phyloP scores from a whole-genome alignment of 2,329 filamentous ascomycete species.

The Eutypella sp. region DNA sequence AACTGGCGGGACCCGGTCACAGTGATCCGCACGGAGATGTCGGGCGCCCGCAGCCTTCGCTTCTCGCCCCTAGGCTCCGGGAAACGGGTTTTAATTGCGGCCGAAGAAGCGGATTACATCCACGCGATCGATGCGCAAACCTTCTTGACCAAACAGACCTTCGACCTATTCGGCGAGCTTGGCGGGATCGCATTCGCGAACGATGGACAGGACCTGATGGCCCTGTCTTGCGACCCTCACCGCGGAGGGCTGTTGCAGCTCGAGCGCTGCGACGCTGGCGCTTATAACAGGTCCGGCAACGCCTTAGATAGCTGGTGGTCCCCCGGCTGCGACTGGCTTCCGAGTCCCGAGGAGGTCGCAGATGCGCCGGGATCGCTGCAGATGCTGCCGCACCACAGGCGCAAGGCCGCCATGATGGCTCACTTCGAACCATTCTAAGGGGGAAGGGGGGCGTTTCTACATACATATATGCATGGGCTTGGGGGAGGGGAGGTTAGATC shows the following conservation, averaged over 20 bases:
- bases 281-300: slow-evolving; percentile 27
- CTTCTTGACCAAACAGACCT: slow-evolving; percentile 60
- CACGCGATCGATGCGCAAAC: slow-evolving; percentile 64
- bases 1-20: slow-evolving; percentile 55
- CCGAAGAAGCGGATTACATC: slow-evolving; percentile 71
- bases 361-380: slow-evolving; percentile 16
- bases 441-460: no score
- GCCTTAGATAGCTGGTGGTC: slow-evolving; percentile 10
- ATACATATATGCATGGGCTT: not conserved
- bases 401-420: slow-evolving; percentile 21
- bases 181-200: slow-evolving; percentile 64
- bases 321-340: slow-evolving; percentile 23
- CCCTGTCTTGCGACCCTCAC: slow-evolving; percentile 60
- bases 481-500: not conserved
- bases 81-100: slow-evolving; percentile 61
- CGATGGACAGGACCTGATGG: slow-evolving; percentile 61
- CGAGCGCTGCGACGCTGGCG: slow-evolving; percentile 41
- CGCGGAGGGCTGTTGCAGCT: slow-evolving; percentile 65
- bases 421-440: slow-evolving; percentile 9
- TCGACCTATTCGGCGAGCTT: slow-evolving; percentile 73
- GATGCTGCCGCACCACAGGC: slow-evolving; percentile 22
- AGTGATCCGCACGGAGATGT: slow-evolving; percentile 60
- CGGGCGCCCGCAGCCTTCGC: slow-evolving; percentile 61
- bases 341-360: slow-evolving; percentile 18
- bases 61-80: slow-evolving; percentile 71